phyloP scores from a whole-genome alignment of 805 yeast species.

The Candida caryicola region DNA sequence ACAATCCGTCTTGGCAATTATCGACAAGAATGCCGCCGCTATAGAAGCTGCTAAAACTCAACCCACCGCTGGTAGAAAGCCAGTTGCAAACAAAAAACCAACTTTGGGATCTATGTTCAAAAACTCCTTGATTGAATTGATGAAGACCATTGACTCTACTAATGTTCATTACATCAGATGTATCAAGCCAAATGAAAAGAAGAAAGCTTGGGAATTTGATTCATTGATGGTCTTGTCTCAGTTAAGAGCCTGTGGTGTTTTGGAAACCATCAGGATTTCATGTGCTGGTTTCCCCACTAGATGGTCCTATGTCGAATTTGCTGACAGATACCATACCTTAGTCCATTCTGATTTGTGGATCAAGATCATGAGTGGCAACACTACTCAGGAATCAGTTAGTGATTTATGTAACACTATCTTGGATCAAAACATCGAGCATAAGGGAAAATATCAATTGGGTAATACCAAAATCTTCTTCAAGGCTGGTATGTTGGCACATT shows the following conservation, averaged over 20 bases:
- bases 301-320: slow-evolving; percentile 93
- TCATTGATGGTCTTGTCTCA: slow-evolving; percentile 94
- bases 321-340: slow-evolving; percentile 80
- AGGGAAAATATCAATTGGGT: slow-evolving; percentile 80
- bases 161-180: slow-evolving; percentile 97
- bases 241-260: slow-evolving; percentile 96
- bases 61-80: slow-evolving; percentile 28
- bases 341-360: slow-evolving; percentile 71
- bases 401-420: slow-evolving; percentile 70
- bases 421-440: slow-evolving; percentile 59
- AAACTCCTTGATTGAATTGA: slow-evolving; percentile 84
- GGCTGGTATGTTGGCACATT: slow-evolving; percentile 91
- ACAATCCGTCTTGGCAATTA: slow-evolving; percentile 58
- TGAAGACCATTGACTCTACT: slow-evolving; percentile 90
- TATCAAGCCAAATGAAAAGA: slow-evolving; percentile 92
- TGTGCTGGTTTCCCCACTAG: slow-evolving; percentile 98
- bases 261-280: slow-evolving; percentile 92
- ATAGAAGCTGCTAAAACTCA: slow-evolving; percentile 38
- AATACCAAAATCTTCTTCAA: slow-evolving; percentile 91
- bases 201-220: slow-evolving; percentile 94
- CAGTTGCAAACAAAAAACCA: slow-evolving; percentile 66
- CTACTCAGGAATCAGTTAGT: slow-evolving; percentile 55
- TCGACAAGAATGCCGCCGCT: slow-evolving; percentile 57
- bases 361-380: slow-evolving; percentile 48
- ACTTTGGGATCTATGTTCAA: slow-evolving; percentile 94